Base-by-base conservation (phyloP, 495 filamentous ascomycete species). In the Echria macrotheca region DNA sequence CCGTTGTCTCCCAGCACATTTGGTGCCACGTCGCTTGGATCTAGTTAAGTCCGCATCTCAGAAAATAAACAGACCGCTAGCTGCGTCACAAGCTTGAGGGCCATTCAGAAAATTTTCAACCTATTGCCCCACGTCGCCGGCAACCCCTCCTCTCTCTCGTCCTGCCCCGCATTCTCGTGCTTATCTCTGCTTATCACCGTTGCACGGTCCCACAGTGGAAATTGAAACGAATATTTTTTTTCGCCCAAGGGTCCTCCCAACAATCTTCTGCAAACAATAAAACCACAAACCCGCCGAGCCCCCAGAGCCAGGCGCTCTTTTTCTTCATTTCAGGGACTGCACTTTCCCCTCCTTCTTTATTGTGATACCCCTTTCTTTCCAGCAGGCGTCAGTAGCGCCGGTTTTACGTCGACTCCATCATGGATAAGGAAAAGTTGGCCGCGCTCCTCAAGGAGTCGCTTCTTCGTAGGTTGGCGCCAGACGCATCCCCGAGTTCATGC, bases 341-440 rank as follows among this genome's bases (percentile, higher is more conserved):
- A 15, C 33, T 33, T 36, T 42, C 44, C 37, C 44, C 41, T 46
- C 52, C 49, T 44, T 45, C 37, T 17, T 29, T 51, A 47, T 53
- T 50, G 52, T 61, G 55, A 63, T 65, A 65, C 62, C 59, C 63
- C 23, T 32, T 52, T 12, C 28, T 31, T 31, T 31, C 12, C 28
- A 31, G 28, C n/a, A n/a, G n/a, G n/a, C n/a, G n/a, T n/a, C n/a
- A n/a, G n/a, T n/a, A n/a, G n/a, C 47, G 37, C 37, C 11, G 17
- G 22, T 19, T 42, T 44, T 32, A 14, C 33, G 28, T 21, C 15
- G 24, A 19, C 3, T 29, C 18, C 35, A 48, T 47, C 61, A 90
- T 90, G 86, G 84, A 89, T 69, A 78, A 87, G 58, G 79, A 84
- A 67, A 73, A 76, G 65, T 82, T 90, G 56, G 70, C 85, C 52